phyloP scores from a whole-genome alignment of 2,329 filamentous ascomycete genomes.

The Neodidymelliopsis sp. region DNA sequence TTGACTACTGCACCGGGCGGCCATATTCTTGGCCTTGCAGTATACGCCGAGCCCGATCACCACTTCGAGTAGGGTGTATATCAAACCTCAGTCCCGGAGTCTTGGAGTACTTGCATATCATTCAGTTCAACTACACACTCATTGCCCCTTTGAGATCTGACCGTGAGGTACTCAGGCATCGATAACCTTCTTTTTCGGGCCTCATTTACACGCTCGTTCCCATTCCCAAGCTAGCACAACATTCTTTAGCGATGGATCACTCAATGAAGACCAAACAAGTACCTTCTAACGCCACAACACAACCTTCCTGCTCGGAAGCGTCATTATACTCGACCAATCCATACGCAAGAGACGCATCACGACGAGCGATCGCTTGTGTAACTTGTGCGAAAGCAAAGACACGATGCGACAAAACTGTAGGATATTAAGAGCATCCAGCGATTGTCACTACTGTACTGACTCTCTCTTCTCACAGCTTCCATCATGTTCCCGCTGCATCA shows the following conservation, averaged over 20 bases:
- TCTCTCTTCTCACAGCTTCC: conserved; percentile 33
- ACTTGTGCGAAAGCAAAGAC: conserved; percentile 51
- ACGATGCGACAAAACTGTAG: conserved; percentile 48
- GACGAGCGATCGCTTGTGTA: conserved; percentile 49
- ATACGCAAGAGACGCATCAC: conserved; percentile 41
- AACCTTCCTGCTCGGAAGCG: conserved; percentile 11
- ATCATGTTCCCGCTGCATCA: conserved; percentile 46
- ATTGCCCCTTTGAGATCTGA: not conserved
- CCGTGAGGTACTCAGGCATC: not conserved
- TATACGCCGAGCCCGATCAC: conserved; percentile 30
- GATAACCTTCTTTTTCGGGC: not conserved
- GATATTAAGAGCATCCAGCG: too few species aligned
- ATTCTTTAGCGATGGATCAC: conserved; percentile 28
- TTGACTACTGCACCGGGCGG: conserved; percentile 38
- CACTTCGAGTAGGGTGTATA: conserved; percentile 31
- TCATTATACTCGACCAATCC: conserved; percentile 24
- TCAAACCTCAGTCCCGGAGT: conserved; percentile 33
- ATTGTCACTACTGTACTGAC: too few species aligned
- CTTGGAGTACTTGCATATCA: conserved; percentile 14
- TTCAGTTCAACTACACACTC: conserved; percentile 9
- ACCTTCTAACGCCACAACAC: conserved; percentile 21
- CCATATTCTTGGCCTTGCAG: conserved; percentile 27
- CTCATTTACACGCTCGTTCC: not conserved
- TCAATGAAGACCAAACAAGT: conserved; percentile 20
- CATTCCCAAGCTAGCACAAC: not conserved